Evolutionary conservation across 768 basidiomycete species (phyloP).

Genomic region (Termitomyces sp.): DNA sequence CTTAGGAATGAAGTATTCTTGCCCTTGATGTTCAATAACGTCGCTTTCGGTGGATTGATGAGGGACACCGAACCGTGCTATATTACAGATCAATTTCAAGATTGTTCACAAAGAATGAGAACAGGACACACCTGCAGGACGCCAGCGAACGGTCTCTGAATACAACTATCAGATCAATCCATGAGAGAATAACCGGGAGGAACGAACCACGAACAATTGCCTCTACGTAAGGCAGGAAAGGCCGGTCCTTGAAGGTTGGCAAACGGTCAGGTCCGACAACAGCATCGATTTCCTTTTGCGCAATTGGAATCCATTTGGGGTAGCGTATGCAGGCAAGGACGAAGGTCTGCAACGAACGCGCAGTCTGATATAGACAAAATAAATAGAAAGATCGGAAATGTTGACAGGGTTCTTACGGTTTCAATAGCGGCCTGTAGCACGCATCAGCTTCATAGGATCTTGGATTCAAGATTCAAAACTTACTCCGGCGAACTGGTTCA

Average conservation of each 20-base stretch:
- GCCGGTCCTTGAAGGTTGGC: too few species aligned
- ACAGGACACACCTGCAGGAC: neutral
- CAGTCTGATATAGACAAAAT: neutral
- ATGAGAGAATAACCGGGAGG: neutral
- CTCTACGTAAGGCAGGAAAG: too few species aligned
- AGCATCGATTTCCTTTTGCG: too few species aligned
- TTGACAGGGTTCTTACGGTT: neutral
- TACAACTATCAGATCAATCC: too few species aligned
- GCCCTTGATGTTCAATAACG: neutral
- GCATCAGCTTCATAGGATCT: neutral
- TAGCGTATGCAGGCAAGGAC: too few species aligned
- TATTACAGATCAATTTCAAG: neutral
- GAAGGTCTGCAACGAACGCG: neutral
- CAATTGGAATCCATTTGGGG: too few species aligned
- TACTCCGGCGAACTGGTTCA: constrained; percentile 1
- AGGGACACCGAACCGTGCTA: neutral
- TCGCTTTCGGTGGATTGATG: neutral
- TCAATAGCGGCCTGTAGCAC: neutral
- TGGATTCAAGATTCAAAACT: neutral
- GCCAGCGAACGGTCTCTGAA: neutral
- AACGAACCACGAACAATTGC: too few species aligned
- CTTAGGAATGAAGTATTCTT: neutral
- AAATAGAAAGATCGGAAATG: neutral
- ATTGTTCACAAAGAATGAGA: neutral
- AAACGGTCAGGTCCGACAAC: too few species aligned